Evolutionary conservation across 306 rosid species (phyloP), one percentile per base, ranked within the genome.

Genomic region (Heteromeles arbutifolia): DNA sequence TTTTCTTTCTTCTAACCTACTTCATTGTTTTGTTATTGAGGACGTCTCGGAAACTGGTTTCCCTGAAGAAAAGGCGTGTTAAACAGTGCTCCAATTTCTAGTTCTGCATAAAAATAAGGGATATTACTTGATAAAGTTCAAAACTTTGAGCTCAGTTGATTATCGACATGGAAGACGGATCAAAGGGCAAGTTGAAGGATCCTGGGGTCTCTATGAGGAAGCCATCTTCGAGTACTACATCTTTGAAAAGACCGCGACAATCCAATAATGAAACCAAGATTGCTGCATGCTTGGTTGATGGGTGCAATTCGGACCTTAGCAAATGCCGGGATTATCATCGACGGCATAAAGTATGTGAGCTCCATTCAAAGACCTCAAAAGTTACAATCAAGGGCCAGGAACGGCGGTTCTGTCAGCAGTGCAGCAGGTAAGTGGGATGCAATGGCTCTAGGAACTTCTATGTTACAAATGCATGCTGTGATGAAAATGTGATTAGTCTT

Each of bases 381-480:
- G 98, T 93, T 73, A 69, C 83, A 22, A 88, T 93, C 50, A 81
- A 77, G 58, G 97, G 91, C 10, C 89, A 83, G 68, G 92, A 93
- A 58, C 93, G 88, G 77, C 79, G 98, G 31, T 93, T 93, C 86
- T 93, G 98, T 85, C 98, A 93, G 86, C 98, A 93, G 84, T 91
- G 98, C 85, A 91, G 97, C 93, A 89, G 98, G 98, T 89, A 79
- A 6, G 57, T 74, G 52, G 22, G 26, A 70, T 1, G 34, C 1
- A 32, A 71, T 31, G 21, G 43, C 24, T 48, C 7, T 52, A 34
- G 32, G 50, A 26, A 74, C 48, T 69, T 26, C 12, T 52, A 24
- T 4, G 7, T 67, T 58, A 45, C 1, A 45, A 45, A 45, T 15
- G 17, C 3, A 45, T 15, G 17, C 7, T 45, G 53, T 45, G 44